Evolutionary conservation across 139 green algal species (phyloP), one percentile per base, ranked within the genome.

Genomic region (Haematococcus lacustris): DNA sequence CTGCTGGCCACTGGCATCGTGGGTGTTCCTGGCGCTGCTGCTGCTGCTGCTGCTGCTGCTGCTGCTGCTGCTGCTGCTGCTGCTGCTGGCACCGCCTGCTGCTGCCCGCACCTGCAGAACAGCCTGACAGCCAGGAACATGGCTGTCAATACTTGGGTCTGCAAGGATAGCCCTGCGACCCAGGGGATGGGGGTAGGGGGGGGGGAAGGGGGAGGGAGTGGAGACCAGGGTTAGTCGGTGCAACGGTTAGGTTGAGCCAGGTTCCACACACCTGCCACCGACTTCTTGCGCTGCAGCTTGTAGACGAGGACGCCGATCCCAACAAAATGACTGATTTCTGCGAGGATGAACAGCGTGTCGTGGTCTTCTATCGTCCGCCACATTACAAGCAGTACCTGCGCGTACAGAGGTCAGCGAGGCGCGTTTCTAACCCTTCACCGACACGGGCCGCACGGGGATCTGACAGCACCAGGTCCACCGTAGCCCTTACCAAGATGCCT

Each of bases 301-400:
- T 91, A 98, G 9, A 86, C 82, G 33, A 99, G 89, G 6, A 97
- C 68, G 1, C 82, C 89, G 59, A 98, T 98, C 33, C 95, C 95
- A 6, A 94, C 37, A 38, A 97, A 96, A 80, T 99, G 95, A 23
- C 93, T 89, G 38, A 86, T 73, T 63, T 99, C 95, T 1, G 91
- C 91, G 43, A 97, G 81, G 2, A 99, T 81, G 73, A 99, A 99
- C 2, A 99, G 85, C 3, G 92, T 96, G 82, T 99, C 95, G 68
- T 98, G 94, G 74, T 99, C 92, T 66, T 94, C 90, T n/a, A 98
- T 93, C 0, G 97, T 88, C 9, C 75, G 66, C 83, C 83, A 88
- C 2, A 88, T 73, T 23, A 85, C 68, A 1, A 88, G 60, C 41
- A 86, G 68, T n/a, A 77, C 40, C 78, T 87, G 78, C 41, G 43